Conservation (phyloP, 768 basidiomycete genomes). For the Leucosporidium scottii region DNA sequence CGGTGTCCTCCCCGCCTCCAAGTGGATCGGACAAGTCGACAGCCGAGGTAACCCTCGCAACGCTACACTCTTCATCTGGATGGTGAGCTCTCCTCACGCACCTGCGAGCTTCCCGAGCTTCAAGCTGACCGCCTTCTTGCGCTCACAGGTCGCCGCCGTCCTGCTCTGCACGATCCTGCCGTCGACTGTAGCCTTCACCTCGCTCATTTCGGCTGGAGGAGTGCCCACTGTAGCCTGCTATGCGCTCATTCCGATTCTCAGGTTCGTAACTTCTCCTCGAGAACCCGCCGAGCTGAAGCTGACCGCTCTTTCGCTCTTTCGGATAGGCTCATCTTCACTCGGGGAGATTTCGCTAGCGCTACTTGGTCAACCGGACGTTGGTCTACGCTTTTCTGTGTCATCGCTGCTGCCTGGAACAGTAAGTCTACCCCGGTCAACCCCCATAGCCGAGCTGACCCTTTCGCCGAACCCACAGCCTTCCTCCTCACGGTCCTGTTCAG, state of each 20-base stretch:
- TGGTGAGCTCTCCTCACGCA: constrained; percentile 47
- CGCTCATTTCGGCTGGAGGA: constrained; percentile 75
- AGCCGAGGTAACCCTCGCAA: constrained; percentile 65
- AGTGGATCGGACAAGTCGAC: constrained; percentile 74
- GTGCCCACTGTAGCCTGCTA: constrained; percentile 85
- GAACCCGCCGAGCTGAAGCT: neutral
- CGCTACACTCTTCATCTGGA: constrained; percentile 77
- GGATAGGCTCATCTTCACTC: constrained; percentile 59
- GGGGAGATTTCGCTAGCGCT: constrained; percentile 62
- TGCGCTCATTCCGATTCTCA: constrained; percentile 67
- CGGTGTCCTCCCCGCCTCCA: constrained; percentile 73
- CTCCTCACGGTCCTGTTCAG: constrained; percentile 44
- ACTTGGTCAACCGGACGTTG: constrained; percentile 64
- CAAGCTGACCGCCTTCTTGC: neutral
- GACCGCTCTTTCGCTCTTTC: neutral
- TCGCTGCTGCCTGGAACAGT: constrained; percentile 64
- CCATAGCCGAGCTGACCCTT: neutral
- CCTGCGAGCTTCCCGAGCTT: too few species aligned
- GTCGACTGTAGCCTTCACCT: constrained; percentile 85
- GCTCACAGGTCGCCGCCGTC: constrained; percentile 46
- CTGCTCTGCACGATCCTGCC: constrained; percentile 83
- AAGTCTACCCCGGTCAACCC: neutral
- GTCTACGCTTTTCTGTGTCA: constrained; percentile 61
- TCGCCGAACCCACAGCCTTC: constrained; percentile 26
- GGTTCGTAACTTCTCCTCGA: constrained; percentile 37